These are phyloP conservation scores for Maudiozyma pseudohumilis DNA, from an alignment of 805 yeast genomes.

Conservation along the genomic window DNA sequence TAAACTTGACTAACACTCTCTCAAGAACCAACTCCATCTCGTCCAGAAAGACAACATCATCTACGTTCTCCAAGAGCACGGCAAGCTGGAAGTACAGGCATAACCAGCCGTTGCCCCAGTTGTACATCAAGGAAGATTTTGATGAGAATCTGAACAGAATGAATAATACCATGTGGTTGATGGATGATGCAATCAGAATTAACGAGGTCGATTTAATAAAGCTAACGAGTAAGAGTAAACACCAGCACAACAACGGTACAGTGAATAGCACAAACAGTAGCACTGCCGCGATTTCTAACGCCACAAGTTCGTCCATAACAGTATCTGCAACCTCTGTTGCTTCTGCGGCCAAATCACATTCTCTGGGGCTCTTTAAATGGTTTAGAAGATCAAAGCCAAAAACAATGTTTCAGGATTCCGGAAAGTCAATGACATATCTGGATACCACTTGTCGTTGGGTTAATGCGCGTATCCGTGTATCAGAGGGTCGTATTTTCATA, in stretches of 20 bases:
- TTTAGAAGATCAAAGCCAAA: slow-evolving; percentile 10
- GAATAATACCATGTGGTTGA: slow-evolving; percentile 18
- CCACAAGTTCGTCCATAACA: not conserved
- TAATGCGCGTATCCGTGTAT: slow-evolving; percentile 14
- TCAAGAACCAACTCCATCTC: slow-evolving; percentile 3
- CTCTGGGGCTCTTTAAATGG: slow-evolving; percentile 14
- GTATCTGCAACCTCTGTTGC: not conserved
- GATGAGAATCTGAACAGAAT: slow-evolving; percentile 12
- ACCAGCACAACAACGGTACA: not conserved
- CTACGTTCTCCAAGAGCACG: slow-evolving; percentile 7
- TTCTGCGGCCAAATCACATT: slow-evolving; percentile 1
- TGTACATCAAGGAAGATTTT: slow-evolving; percentile 19
- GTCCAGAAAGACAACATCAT: slow-evolving; percentile 4
- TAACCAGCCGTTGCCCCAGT: slow-evolving; percentile 14
- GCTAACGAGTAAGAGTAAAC: slow-evolving; percentile 2
- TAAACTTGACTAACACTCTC: not conserved
- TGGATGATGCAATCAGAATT: slow-evolving; percentile 17
- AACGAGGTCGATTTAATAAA: slow-evolving; percentile 3
- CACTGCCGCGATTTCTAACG: not conserved
- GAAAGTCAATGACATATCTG: slow-evolving; percentile 15
- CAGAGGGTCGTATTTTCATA: slow-evolving; percentile 23
- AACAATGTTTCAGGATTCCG: slow-evolving; percentile 10
- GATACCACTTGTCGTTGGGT: slow-evolving; percentile 16
- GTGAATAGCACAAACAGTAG: not conserved
- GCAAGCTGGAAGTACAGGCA: slow-evolving; percentile 23